A percentile compares a stretch with the other conserved stretches of the same genome.
These are phyloP conservation scores for Citrus maxima DNA, from an alignment of 345 rosid genomes.

Conservation along the genomic window DNA sequence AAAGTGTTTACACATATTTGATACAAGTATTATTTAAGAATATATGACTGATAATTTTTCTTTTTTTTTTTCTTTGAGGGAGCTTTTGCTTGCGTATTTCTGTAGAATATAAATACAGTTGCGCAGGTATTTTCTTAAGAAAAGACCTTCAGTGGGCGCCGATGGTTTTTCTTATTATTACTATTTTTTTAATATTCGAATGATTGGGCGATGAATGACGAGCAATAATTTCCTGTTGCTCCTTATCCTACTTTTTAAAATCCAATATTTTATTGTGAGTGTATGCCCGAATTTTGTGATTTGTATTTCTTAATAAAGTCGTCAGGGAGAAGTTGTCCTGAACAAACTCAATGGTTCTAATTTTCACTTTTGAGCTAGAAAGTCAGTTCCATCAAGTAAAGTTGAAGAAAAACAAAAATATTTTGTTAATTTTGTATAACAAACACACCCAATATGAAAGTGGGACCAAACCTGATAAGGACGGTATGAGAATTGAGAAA, in stretches of 20 bases:
- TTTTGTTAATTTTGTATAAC: no score
- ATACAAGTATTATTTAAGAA: accelerated
- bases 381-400: no score
- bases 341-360: background rate
- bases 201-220: background rate
- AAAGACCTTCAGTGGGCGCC: background rate
- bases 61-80: no score
- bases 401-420: no score
- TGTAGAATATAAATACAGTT: background rate
- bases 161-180: no score
- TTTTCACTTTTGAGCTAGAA: background rate
- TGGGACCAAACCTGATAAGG: background rate
- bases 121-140: background rate
- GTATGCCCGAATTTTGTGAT: background rate
- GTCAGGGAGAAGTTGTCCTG: background rate
- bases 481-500: background rate
- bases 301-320: background rate
- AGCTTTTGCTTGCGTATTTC: background rate
- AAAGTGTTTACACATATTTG: accelerated
- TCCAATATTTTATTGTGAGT: background rate
- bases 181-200: no score
- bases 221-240: background rate
- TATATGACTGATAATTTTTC: no score
- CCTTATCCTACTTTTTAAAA: background rate
- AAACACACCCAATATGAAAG: no score